Percentiles rank a stretch among this genome's conserved stretches.
These are phyloP conservation scores for Agastache rugosa DNA, from an alignment of 257 asterid genomes.

Conservation along the genomic window DNA sequence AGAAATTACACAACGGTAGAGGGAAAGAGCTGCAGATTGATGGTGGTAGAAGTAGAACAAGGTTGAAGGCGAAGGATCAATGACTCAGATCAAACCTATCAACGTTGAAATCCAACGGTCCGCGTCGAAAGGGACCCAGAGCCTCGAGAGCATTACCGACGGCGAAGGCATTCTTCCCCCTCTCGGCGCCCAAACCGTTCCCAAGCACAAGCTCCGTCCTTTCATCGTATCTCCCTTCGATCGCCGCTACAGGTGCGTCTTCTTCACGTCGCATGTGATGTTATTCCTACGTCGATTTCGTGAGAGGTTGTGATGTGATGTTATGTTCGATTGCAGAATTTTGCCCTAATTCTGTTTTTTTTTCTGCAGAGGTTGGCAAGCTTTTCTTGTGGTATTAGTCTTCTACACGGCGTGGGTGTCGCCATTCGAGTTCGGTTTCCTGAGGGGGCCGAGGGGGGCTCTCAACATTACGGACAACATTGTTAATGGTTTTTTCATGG, in stretches of 20 bases:
- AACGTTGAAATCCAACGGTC: constrained; percentile 46
- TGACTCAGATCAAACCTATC: constrained; percentile 33
- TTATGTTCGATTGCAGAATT: background rate
- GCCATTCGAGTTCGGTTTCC: constrained; percentile 89
- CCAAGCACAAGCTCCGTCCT: constrained; percentile 46
- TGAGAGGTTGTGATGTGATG: background rate
- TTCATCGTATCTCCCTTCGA: constrained; percentile 64
- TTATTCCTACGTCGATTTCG: background rate
- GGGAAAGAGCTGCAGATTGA: constrained; percentile 2
- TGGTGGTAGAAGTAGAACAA: background rate
- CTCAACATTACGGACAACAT: constrained; percentile 65
- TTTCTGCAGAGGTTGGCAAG: constrained; percentile 65
- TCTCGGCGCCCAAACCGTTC: constrained; percentile 59
- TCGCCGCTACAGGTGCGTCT: constrained; percentile 56
- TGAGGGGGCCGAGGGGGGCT: constrained; percentile 44
- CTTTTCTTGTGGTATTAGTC: constrained; percentile 61
- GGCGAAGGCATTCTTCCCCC: constrained; percentile 62
- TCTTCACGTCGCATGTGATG: background rate
- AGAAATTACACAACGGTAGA: background rate
- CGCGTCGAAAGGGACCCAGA: constrained; percentile 46
- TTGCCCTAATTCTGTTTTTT: background rate
- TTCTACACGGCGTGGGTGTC: constrained; percentile 91
- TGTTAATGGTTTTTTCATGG: constrained; percentile 62
- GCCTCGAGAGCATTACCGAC: constrained; percentile 44
- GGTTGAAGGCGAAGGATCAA: constrained; percentile 14